Evolutionary conservation across 805 yeast genomes (phyloP).

Genomic region (Brettanomyces custersianus): DNA sequence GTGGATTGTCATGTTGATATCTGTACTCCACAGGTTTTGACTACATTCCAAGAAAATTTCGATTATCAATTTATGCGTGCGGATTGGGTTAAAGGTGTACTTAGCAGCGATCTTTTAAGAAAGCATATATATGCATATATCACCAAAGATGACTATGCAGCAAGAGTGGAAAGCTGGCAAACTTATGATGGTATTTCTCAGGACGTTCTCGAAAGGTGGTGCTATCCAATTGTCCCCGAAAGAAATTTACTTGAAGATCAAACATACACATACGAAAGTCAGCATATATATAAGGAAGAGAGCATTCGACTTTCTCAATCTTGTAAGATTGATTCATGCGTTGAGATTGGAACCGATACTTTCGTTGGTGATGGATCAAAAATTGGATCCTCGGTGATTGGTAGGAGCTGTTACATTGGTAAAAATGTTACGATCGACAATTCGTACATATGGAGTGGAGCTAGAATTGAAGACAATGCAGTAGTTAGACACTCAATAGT

Average conservation of each 20-base stretch:
- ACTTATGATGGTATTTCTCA: conserved; percentile 88
- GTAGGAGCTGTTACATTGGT: conserved; percentile 81
- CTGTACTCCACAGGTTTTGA: conserved; percentile 90
- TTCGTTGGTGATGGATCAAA: conserved; percentile 66
- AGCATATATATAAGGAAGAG: conserved; percentile 83
- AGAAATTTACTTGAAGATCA: conserved; percentile 64
- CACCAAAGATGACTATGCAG: conserved; percentile 74
- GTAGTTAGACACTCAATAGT: conserved; percentile 56
- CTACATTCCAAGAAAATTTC: conserved; percentile 91
- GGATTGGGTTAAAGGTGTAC: conserved; percentile 86
- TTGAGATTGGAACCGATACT: conserved; percentile 75
- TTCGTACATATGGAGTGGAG: conserved; percentile 84
- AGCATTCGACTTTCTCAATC: conserved; percentile 88
- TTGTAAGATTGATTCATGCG: conserved; percentile 73
- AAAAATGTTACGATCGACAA: conserved; percentile 59
- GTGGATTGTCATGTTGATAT: conserved; percentile 96
- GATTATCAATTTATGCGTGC: conserved; percentile 82
- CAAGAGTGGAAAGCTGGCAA: conserved; percentile 91
- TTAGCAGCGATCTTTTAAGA: conserved; percentile 82
- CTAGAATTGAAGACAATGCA: conserved; percentile 58
- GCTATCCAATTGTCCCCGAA: conserved; percentile 88
- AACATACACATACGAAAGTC: conserved; percentile 69
- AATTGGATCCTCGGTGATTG: conserved; percentile 68
- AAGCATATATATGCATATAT: conserved; percentile 87
- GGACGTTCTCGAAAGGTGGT: conserved; percentile 85